These are phyloP conservation scores for Castanopsis chinensis DNA, from an alignment of 306 rosid genomes.

Conservation along the genomic window DNA sequence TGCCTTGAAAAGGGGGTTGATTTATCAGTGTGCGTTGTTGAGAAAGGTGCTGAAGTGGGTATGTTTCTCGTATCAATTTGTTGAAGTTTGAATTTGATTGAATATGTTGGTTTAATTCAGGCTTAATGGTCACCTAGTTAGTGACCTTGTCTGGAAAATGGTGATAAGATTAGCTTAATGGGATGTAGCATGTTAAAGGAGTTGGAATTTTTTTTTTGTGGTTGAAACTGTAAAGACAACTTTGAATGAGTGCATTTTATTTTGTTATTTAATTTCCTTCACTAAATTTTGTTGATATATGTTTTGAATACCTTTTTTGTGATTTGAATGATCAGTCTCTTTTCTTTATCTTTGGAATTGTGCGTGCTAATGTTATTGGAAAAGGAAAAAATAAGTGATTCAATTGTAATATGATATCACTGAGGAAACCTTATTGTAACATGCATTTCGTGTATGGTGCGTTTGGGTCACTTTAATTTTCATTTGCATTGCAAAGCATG, in stretches of 20 bases:
- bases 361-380: neutral
- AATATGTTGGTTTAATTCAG: neutral
- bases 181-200: neutral
- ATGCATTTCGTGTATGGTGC: neutral
- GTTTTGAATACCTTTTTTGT: neutral
- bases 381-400: neutral
- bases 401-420: neutral
- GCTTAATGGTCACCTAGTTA: neutral
- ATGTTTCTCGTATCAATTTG: conserved; percentile 15
- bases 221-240: neutral
- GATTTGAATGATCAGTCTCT: neutral
- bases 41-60: conserved; percentile 95
- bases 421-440: neutral
- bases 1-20: conserved; percentile 58
- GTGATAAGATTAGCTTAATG: neutral
- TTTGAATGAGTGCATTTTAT: neutral
- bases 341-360: neutral
- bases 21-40: conserved; percentile 84
- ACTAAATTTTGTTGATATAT: neutral
- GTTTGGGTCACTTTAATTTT: neutral
- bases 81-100: neutral
- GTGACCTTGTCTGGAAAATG: neutral
- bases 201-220: neutral
- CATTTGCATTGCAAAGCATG: neutral
- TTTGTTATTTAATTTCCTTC: neutral